Percentiles rank a stretch among this genome's conserved stretches.
Evolutionary conservation across 2,329 filamentous ascomycete genomes (phyloP).

Genomic region (Alternaria ventricosa): DNA sequence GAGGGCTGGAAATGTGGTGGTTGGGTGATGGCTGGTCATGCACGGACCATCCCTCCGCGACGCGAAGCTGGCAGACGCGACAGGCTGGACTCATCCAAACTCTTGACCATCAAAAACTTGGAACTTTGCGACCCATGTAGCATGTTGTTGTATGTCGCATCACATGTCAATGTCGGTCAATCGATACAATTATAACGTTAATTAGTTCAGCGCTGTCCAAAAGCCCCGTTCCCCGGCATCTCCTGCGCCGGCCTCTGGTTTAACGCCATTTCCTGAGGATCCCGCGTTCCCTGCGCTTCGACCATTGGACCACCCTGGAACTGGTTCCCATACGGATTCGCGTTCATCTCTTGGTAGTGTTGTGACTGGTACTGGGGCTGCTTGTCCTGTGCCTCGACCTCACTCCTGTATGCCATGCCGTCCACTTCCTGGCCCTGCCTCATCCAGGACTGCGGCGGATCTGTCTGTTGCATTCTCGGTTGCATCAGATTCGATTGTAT

Average conservation of each 20-base stretch:
- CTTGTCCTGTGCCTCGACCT: background rate
- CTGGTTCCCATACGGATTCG: background rate
- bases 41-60: slow-evolving; percentile 13
- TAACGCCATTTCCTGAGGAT: slow-evolving; percentile 5
- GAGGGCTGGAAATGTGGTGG: slow-evolving; percentile 41
- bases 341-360: slow-evolving; percentile 4
- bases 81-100: slow-evolving; percentile 4
- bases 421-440: background rate
- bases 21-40: slow-evolving; percentile 33
- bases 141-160: background rate
- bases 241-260: background rate
- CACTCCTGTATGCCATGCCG: slow-evolving; percentile 2
- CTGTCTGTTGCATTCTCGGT: background rate
- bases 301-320: background rate
- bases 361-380: background rate
- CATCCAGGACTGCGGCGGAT: background rate
- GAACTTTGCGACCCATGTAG: background rate
- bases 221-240: background rate
- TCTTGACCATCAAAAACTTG: background rate
- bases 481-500: background rate
- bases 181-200: background rate
- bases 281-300: background rate
- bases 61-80: background rate
- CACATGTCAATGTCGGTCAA: background rate
- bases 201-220: background rate